Evolutionary conservation across 371 early-diverging fungal genomes (phyloP).

Genomic region (Mortierella sp.): DNA sequence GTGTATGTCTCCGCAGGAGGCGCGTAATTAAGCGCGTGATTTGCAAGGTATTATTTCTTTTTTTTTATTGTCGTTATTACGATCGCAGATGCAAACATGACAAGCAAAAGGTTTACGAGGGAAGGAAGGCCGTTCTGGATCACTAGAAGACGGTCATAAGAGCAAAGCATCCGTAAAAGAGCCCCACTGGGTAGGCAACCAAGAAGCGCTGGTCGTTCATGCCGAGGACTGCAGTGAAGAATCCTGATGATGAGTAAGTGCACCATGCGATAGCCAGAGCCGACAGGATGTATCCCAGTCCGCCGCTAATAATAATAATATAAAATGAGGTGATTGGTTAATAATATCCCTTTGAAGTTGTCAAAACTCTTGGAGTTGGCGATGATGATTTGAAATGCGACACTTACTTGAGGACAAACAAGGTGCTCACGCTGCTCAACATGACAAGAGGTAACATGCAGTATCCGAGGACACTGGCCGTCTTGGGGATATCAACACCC

Average conservation of each 20-base stretch:
- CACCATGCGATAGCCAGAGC: slow-evolving; percentile 91
- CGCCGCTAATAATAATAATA: too few species aligned
- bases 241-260: slow-evolving; percentile 93
- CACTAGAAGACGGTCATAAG: slow-evolving; percentile 92
- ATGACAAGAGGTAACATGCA: slow-evolving; percentile 96
- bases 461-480: slow-evolving; percentile 97
- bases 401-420: slow-evolving; percentile 36
- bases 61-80: too few species aligned
- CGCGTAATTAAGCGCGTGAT: too few species aligned
- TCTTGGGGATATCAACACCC: slow-evolving; percentile 89
- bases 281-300: slow-evolving; percentile 71
- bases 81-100: too few species aligned
- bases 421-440: slow-evolving; percentile 73
- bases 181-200: slow-evolving; percentile 95
- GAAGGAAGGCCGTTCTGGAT: not conserved
- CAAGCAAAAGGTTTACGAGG: not conserved
- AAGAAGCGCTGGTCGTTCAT: slow-evolving; percentile 95
- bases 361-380: not conserved
- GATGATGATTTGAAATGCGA: not conserved
- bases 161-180: slow-evolving; percentile 96
- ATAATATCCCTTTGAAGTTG: not conserved
- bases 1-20: too few species aligned
- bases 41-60: too few species aligned
- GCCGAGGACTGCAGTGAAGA: slow-evolving; percentile 95
- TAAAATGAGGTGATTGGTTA: not conserved